Percentiles rank a stretch among this genome's conserved stretches.
Conservation (phyloP, 495 filamentous ascomycete species). For the Mytilinidion resinicola region DNA sequence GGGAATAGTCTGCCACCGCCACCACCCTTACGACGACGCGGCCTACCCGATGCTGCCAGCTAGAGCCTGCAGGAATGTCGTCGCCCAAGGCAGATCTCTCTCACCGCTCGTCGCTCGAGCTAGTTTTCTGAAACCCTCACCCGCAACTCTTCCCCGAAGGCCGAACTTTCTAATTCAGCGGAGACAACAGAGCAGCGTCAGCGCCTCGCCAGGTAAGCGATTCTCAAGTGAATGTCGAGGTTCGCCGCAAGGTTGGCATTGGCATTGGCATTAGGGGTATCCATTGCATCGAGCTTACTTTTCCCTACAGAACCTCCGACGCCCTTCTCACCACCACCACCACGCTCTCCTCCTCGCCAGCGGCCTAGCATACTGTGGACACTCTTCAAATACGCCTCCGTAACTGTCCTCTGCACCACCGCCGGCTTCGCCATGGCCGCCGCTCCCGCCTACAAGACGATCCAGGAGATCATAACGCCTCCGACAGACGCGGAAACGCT, state of each 20-base stretch:
- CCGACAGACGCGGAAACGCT: constrained; percentile 70
- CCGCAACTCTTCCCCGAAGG: not conserved
- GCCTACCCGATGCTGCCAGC: not conserved
- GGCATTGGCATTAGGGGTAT: not conserved
- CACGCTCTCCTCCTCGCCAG: not conserved
- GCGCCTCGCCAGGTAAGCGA: not conserved
- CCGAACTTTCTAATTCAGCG: not conserved
- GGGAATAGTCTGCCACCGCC: no score
- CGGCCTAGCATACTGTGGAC: not conserved
- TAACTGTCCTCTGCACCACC: constrained; percentile 24
- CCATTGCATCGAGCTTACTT: not conserved
- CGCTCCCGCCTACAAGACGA: constrained; percentile 42
- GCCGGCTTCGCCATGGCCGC: constrained; percentile 51
- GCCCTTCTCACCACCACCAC: not conserved
- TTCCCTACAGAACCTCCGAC: not conserved
- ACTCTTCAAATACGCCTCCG: not conserved
- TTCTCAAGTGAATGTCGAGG: not conserved
- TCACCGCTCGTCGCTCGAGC: not conserved
- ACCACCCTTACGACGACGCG: not conserved
- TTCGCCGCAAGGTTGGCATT: not conserved
- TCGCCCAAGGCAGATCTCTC: not conserved
- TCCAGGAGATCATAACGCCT: constrained; percentile 35
- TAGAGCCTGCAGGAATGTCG: not conserved
- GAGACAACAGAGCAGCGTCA: not conserved
- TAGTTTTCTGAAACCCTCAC: not conserved